A percentile compares a stretch with the other conserved stretches of the same genome.
phyloP scores from a whole-genome alignment of 2,329 filamentous ascomycete genomes.

The Paecilomyces sp. region DNA sequence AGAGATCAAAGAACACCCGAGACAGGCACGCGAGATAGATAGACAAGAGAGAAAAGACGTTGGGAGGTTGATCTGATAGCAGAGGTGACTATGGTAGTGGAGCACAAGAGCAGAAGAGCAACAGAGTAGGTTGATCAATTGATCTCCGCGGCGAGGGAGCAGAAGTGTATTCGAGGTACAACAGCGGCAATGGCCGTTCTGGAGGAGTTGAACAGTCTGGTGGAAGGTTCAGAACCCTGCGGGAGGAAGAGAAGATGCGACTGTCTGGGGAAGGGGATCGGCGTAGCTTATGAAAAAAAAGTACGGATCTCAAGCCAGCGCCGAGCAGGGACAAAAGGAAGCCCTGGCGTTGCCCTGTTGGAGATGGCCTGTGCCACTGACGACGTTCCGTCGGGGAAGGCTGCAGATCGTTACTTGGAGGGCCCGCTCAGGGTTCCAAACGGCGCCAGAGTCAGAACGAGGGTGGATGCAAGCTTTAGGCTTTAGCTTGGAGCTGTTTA shows the following conservation, averaged over 20 bases:
- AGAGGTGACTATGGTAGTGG: background rate
- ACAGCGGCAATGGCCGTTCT: background rate
- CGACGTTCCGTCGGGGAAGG: constrained; percentile 31
- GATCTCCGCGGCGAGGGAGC: background rate
- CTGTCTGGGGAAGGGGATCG: constrained; percentile 37
- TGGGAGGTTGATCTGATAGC: background rate
- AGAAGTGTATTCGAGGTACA: background rate
- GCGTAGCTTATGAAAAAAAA: constrained; percentile 37
- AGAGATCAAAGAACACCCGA: constrained; percentile 1
- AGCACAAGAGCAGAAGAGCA: constrained; percentile 6
- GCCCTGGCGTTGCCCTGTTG: constrained; percentile 15
- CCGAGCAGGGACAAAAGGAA: constrained; percentile 16
- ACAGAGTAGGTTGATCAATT: background rate
- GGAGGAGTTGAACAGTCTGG: no score
- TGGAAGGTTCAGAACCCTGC: background rate
- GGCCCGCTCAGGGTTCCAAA: constrained; percentile 15
- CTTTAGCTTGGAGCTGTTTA: constrained; percentile 1
- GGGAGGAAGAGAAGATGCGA: constrained; percentile 9
- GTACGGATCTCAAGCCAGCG: constrained; percentile 1
- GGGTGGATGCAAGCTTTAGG: constrained; percentile 3
- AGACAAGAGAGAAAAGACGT: constrained; percentile 2
- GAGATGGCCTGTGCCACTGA: constrained; percentile 30
- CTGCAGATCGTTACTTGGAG: constrained; percentile 31
- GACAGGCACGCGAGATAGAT: background rate
- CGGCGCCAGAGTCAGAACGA: constrained; percentile 11